Base-by-base conservation (phyloP, 257 asterid species). In the Salvia rosmarinus region DNA sequence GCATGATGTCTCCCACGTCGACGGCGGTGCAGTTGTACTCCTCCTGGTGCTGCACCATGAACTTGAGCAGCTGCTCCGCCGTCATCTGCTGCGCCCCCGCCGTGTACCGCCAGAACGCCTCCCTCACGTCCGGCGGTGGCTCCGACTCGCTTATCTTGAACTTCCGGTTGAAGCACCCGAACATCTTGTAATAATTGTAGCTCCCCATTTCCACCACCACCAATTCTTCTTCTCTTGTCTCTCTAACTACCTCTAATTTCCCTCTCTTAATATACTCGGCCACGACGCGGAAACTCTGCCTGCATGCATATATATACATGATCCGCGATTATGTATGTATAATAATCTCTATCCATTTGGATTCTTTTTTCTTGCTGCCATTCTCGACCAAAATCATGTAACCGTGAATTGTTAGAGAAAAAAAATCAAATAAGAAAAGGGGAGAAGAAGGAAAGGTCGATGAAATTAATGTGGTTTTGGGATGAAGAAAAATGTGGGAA, bases 51-150 rank as follows among this genome's bases (percentile, higher is more conserved):
- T 90, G 85, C 25, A 86, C 83, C 81, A 91, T 55, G 83, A 89
- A 95, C 51, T 65, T 73, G 5, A 67, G 71, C 19, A 95, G 82
- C 77, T 95, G 99, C 19, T 86, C 88, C 12, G 87, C 74, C 63
- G 79, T 79, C 98, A 95, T 91, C 58, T 80, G 86, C 5, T 76
- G 14, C 23, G 73, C 82, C 0, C 85, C 89, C 1, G 67, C 90
- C 12, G 99, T 39, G 79, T 80, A 95, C 68, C 59, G 79, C 28
- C 61, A 62, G 79, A 95, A 91, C 9, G 85, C 91, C 77, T 75
- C 85, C 85, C 79, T 82, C 50, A 95, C 96, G 78, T 95, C 97
- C 83, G 88, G 87, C 49, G 99, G 98, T 47, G 98, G 92, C 82
- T 85, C 96, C 70, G 84, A 65, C 79, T 95, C 99, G 79, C 86